Evolutionary conservation across 2,329 filamentous ascomycete genomes (phyloP), one percentile per base, ranked within the genome.

Genomic region (Beauveria bassiana): DNA sequence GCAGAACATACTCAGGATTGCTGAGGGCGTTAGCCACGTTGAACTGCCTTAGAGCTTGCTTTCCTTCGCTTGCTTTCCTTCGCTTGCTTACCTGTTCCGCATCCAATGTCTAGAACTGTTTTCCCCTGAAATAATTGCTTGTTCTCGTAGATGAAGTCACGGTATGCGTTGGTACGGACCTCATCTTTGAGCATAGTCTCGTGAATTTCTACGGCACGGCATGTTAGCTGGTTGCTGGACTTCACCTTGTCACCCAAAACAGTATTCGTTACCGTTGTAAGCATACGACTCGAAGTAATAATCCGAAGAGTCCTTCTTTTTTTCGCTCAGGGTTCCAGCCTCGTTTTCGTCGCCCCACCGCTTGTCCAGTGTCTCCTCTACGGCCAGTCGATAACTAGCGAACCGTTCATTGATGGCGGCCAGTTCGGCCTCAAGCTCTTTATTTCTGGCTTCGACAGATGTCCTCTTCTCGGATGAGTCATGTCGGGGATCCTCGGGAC

Each of bases 141-240:
- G 77, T 97, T 91, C 66, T 87, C 85, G 77, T 97, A 96, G 69
- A 97, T 92, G 72, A 97, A 96, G 75, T 98, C 92, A 51, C 93
- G 86, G 75, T 98, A 98, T 3, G 91, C 88, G 69, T 96, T 90
- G 12, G 93, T 98, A 57, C 93, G 88, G 46, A 96, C 82, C 0
- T 84, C 81, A 70, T 98, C 93, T 73, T 96, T 96, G 64, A 98
- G 82, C 93, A 98, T 98, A 8, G 89, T 92, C 71, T 96, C 91
- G 73, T 98, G 93, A 61, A 98, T 97, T 62, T 91, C 90, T 89
- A 70, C n/a, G 20, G 22, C n/a, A 24, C n/a, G 20, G 22, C 16
- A 24, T n/a, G 38, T 63, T 53, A 63, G 52, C 26, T 40, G 58
- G 9, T 16, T 24, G 49, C 24, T 40, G 5, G 49, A 18, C 2